A percentile compares a stretch with the other conserved stretches of the same genome.
Evolutionary conservation across 2,329 filamentous ascomycete genomes (phyloP).

Genomic region (Zasmidium cellare): DNA sequence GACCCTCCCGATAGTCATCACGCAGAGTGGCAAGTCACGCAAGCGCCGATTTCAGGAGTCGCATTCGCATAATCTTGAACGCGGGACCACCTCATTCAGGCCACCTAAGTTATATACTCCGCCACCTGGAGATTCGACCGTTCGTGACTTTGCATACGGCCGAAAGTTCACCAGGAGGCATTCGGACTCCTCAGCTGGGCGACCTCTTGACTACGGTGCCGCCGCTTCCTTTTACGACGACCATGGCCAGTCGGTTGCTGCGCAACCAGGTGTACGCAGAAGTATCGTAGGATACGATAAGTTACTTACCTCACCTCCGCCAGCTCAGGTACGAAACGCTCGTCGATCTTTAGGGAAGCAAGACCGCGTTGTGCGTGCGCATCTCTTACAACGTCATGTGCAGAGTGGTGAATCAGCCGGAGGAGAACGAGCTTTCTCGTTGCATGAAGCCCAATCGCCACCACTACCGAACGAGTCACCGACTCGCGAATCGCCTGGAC

Average conservation of each 20-base stretch:
- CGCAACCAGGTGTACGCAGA: slow-evolving; percentile 59
- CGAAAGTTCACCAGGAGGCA: neutral
- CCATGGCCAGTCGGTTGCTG: slow-evolving; percentile 58
- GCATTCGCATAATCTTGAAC: neutral
- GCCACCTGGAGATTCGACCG: slow-evolving; percentile 31
- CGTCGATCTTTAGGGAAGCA: slow-evolving; percentile 7
- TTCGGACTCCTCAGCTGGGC: neutral
- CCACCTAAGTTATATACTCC: slow-evolving; percentile 32
- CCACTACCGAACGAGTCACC: neutral
- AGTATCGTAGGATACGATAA: slow-evolving; percentile 19
- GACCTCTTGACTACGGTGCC: slow-evolving; percentile 46
- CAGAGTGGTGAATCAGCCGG: neutral
- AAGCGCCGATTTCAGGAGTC: neutral
- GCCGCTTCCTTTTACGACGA: slow-evolving; percentile 62
- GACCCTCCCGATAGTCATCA: slow-evolving; percentile 9
- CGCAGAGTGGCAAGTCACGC: slow-evolving; percentile 4
- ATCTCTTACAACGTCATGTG: neutral
- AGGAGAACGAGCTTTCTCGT: neutral
- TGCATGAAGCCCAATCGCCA: neutral
- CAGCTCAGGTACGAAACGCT: neutral
- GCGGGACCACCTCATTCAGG: slow-evolving; percentile 27
- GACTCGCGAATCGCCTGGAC: neutral
- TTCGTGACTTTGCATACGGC: slow-evolving; percentile 37
- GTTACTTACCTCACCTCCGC: slow-evolving; percentile 2
- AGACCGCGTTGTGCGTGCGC: slow-evolving; percentile 17